Conservation (phyloP, 2,329 filamentous ascomycete species). For the Dothiorella sarmentorum region DNA sequence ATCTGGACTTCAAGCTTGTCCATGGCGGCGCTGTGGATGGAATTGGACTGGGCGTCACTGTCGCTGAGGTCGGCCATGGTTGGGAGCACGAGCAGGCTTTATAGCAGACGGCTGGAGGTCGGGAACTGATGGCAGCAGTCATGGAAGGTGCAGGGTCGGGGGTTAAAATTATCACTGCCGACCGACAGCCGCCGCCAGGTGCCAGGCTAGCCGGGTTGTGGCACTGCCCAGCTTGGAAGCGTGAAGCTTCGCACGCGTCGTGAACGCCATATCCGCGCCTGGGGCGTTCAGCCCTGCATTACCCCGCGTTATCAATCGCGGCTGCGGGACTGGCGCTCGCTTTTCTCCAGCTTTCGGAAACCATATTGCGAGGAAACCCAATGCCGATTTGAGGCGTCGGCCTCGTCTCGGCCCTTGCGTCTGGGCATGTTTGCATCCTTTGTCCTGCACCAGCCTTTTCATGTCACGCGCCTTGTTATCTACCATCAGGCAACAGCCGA, state of each 20-base stretch:
- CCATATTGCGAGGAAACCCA: constrained; percentile 15
- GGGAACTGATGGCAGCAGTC: neutral
- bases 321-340: constrained; percentile 12
- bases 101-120: neutral
- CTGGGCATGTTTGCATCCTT: constrained; percentile 6
- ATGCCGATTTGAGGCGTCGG: constrained; percentile 9
- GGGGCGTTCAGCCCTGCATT: constrained; percentile 6
- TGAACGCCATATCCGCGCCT: neutral
- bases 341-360: constrained; percentile 15
- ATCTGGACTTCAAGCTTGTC: constrained; percentile 15
- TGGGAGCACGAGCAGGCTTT: neutral
- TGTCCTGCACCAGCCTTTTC: neutral
- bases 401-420: neutral
- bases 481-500: no score
- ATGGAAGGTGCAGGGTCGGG: constrained; percentile 1
- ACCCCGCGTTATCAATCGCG: constrained; percentile 16
- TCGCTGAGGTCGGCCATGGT: neutral
- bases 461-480: no score
- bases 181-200: neutral
- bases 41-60: constrained; percentile 1
- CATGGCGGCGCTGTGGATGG: constrained; percentile 1
- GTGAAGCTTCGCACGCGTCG: constrained; percentile 9
- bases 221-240: constrained; percentile 10
- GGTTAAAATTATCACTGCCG: constrained; percentile 8
- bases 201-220: constrained; percentile 11